Evolutionary conservation across 2,329 filamentous ascomycete genomes (phyloP), one percentile per base, ranked within the genome.

Genomic region (Aspergillus aculeatinus): DNA sequence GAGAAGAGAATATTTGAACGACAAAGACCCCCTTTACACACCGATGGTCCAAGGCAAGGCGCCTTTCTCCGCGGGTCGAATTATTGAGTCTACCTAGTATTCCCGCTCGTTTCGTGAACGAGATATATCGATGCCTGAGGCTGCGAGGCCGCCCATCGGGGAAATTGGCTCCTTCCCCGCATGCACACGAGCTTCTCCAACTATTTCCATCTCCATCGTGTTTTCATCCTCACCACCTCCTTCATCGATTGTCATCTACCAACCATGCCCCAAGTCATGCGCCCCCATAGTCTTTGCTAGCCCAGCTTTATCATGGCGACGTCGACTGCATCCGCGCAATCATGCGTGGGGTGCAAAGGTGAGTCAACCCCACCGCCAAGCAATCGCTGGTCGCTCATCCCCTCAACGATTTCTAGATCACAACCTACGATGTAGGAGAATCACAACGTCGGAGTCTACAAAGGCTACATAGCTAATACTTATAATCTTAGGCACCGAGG

Each of bases 311-410:
- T 19, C 1, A 52, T 39, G 50, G 33, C 33, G 1, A 9, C 50
- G 4, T 12, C 2, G 4, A 39, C 50, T 21, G 21, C 4, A 2
- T 52, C 31, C 12, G 16, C 49, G 49, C 50, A 39, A 14, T 52
- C 49, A 1, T 58, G 49, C n/a, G 14, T 21, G 1, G n/a, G 55
- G 14, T 58, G 55, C n/a, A 47, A 39, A 58, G 49, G 55, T 58
- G 19, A 21, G 55, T 33, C 5, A 6, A 9, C 16, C 29, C 12
- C 12, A 11, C 33, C 6, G n/a, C 27, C n/a, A 33, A 14, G 11
- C 23, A 39, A 29, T 21, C 29, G 21, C 14, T 16, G 11, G 12
- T 35, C 10, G 1, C 21, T 10, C 12, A 35, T 9, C 16, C 12
- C 42, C 39, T 35, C 39, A 6, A 23, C n/a, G 10, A 48, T 4